phyloP scores from a whole-genome alignment of 768 basidiomycete species.

The Termitomyces sp. region DNA sequence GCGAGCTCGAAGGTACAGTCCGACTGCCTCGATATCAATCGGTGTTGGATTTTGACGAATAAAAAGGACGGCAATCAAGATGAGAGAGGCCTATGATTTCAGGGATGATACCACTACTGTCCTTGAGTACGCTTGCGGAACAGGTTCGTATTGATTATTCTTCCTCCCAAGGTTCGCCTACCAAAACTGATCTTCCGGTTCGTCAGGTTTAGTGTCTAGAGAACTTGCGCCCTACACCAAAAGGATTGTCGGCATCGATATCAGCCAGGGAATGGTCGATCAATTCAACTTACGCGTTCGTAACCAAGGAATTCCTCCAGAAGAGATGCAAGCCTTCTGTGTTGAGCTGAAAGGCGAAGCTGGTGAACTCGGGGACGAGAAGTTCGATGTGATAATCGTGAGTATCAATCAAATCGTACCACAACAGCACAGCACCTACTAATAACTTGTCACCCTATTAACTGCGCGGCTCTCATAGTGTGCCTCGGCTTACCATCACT shows the following conservation, averaged over 20 bases:
- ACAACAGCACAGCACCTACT: not conserved
- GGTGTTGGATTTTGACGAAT: not conserved
- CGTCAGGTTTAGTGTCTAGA: constrained; percentile 55
- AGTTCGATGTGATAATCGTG: constrained; percentile 71
- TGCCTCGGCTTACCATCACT: constrained; percentile 61
- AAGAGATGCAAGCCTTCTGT: constrained; percentile 64
- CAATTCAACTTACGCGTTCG: constrained; percentile 50
- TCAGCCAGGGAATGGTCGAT: constrained; percentile 67
- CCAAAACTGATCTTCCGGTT: not conserved
- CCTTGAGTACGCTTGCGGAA: constrained; percentile 75
- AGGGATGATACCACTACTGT: constrained; percentile 49
- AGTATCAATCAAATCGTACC: constrained; percentile 16
- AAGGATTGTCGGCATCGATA: constrained; percentile 67
- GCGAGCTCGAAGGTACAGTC: constrained; percentile 9
- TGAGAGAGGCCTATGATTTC: constrained; percentile 39
- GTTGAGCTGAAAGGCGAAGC: constrained; percentile 40
- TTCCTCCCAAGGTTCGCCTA: not conserved
- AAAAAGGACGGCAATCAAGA: constrained; percentile 29
- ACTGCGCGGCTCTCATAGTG: constrained; percentile 36
- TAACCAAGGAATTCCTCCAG: constrained; percentile 56
- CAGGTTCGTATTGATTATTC: constrained; percentile 27
- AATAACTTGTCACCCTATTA: not conserved
- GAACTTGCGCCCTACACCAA: constrained; percentile 55
- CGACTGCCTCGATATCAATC: not conserved
- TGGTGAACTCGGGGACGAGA: constrained; percentile 40